Conservation (phyloP, 2,329 filamentous ascomycete species). For the Microcyclospora pomicola region DNA sequence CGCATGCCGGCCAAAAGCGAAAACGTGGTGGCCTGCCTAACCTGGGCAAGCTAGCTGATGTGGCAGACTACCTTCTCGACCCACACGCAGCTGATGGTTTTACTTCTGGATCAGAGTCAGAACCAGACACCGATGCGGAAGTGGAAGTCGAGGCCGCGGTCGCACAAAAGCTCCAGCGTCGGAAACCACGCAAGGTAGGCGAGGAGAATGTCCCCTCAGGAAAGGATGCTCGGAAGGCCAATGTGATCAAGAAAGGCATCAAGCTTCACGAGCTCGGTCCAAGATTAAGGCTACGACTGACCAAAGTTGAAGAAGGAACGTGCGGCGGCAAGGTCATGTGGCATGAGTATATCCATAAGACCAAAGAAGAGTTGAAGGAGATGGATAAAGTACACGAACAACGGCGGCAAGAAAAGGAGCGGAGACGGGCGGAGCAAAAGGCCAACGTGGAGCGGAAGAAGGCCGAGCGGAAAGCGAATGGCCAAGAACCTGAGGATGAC, state of each 20-base stretch:
- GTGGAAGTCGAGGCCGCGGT: constrained; percentile 61
- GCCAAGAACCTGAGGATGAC: constrained; percentile 27
- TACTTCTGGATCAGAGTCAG: constrained; percentile 82
- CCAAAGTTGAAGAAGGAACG: constrained; percentile 90
- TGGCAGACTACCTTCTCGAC: constrained; percentile 87
- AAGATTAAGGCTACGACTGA: constrained; percentile 73
- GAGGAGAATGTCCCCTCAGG: background rate
- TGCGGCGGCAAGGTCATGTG: constrained; percentile 88
- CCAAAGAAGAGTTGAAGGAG: constrained; percentile 58
- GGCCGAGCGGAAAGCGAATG: constrained; percentile 40
- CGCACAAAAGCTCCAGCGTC: constrained; percentile 48
- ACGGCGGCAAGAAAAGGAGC: constrained; percentile 66
- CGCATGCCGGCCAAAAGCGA: constrained; percentile 36
- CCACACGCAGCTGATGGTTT: constrained; percentile 64
- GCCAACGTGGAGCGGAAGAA: constrained; percentile 84
- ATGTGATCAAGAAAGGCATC: constrained; percentile 72
- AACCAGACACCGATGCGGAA: constrained; percentile 87
- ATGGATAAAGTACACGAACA: constrained; percentile 75
- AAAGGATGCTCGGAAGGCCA: constrained; percentile 28
- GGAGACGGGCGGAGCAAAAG: constrained; percentile 65
- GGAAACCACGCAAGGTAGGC: constrained; percentile 15
- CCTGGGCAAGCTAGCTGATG: constrained; percentile 78
- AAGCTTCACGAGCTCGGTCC: constrained; percentile 89
- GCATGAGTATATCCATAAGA: constrained; percentile 90
- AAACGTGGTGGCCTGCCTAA: constrained; percentile 54